Conservation (phyloP, 495 filamentous ascomycete species). For the Hyaloscypha bicolor region DNA sequence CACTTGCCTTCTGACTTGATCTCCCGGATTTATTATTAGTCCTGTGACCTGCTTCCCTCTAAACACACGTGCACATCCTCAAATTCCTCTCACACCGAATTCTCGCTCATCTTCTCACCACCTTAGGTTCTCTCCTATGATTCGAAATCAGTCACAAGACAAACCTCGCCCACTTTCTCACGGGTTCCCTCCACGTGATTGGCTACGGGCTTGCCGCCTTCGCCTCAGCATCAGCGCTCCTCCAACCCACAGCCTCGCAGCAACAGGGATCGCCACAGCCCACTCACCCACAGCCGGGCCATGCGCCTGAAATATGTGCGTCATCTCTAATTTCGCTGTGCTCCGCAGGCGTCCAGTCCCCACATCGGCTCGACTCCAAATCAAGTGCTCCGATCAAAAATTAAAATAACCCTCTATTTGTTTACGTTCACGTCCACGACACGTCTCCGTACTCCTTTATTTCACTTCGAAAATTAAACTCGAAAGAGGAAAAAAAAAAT, state of each 20-base stretch:
- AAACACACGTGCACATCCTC: no score
- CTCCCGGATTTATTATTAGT: no score
- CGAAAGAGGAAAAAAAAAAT: no score
- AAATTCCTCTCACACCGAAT: neutral
- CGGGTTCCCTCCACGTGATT: neutral
- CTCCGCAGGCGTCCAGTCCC: neutral
- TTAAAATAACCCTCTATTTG: neutral
- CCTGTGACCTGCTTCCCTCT: no score
- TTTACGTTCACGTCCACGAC: neutral
- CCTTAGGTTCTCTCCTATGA: neutral
- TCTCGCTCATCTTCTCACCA: neutral
- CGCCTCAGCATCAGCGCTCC: neutral
- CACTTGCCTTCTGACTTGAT: no score
- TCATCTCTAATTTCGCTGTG: constrained; percentile 1
- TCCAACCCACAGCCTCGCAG: neutral
- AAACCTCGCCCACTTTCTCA: neutral
- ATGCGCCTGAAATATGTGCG: constrained; percentile 4
- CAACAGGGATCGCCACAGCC: neutral
- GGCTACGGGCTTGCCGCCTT: neutral
- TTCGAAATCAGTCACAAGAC: neutral
- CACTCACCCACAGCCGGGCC: neutral
- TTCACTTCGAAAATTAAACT: no score
- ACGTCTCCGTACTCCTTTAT: neutral
- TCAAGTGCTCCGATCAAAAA: neutral
- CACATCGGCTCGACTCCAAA: neutral